Conservation (phyloP, 371 early-diverging fungal genomes). For the Mortierella polycephala region DNA sequence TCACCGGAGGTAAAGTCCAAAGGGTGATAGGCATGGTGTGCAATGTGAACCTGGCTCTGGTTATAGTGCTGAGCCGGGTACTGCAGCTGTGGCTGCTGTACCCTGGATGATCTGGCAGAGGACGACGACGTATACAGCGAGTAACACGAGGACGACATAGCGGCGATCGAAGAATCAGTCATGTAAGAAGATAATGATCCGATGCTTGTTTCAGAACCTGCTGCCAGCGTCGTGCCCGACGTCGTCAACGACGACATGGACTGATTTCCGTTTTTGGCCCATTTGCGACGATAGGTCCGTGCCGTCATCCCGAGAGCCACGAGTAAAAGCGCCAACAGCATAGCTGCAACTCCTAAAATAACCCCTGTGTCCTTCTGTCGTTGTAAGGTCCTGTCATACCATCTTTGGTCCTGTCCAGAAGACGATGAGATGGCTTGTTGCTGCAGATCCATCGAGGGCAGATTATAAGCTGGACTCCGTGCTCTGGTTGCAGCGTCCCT, state of each 20-base stretch:
- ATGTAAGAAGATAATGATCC: background rate
- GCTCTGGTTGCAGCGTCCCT: conserved; percentile 25
- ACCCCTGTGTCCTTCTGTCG: conserved; percentile 22
- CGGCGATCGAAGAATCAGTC: background rate
- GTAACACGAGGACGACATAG: background rate
- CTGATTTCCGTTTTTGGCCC: background rate
- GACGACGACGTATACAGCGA: conserved; percentile 11
- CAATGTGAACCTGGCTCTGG: background rate
- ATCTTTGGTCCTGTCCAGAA: background rate
- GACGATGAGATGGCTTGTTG: background rate
- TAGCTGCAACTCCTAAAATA: conserved; percentile 31
- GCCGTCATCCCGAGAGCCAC: conserved; percentile 20
- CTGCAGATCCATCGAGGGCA: conserved; percentile 20
- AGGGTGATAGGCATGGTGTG: background rate
- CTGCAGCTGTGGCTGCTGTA: background rate
- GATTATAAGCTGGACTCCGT: conserved; percentile 13
- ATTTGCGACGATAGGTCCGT: conserved; percentile 21
- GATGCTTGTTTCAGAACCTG: too few species aligned
- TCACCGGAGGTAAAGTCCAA: conserved; percentile 4
- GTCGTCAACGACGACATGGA: background rate
- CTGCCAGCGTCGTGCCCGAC: background rate
- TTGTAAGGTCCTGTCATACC: background rate
- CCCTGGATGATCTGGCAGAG: background rate
- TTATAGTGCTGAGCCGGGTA: background rate
- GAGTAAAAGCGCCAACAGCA: conserved; percentile 29